Percentiles rank a stretch among this genome's conserved stretches.
These are phyloP conservation scores for Prunus yedoensis DNA, from an alignment of 331 rosid species.

Conservation along the genomic window DNA sequence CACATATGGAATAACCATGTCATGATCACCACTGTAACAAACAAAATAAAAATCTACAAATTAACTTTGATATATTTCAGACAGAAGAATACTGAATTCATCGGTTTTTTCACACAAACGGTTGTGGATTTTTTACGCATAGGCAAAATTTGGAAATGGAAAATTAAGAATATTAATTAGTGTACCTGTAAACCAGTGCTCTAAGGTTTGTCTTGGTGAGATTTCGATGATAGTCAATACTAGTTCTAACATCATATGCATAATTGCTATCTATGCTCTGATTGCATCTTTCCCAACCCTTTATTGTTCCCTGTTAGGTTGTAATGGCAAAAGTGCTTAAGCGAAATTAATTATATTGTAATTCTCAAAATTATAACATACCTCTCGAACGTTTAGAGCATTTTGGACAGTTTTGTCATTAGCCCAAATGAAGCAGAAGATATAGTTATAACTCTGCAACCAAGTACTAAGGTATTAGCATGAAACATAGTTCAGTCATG, in stretches of 20 bases:
- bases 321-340: too few species aligned
- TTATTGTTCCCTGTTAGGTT: background rate
- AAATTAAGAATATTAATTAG: too few species aligned
- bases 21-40: conserved; percentile 14
- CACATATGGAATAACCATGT: conserved; percentile 1
- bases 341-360: too few species aligned
- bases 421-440: background rate
- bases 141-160: too few species aligned
- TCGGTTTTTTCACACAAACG: too few species aligned
- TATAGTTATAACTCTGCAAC: background rate
- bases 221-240: background rate
- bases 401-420: background rate
- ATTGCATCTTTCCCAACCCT: conserved; percentile 9
- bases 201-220: background rate
- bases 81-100: too few species aligned
- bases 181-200: conserved; percentile 11
- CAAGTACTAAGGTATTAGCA: too few species aligned
- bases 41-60: too few species aligned
- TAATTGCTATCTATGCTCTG: background rate
- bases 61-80: too few species aligned
- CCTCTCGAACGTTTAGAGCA: conserved; percentile 1
- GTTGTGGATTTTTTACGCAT: too few species aligned
- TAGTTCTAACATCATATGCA: background rate
- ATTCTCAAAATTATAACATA: background rate
- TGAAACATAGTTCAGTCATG: too few species aligned